These are phyloP conservation scores for Aphanocladium album DNA, from an alignment of 2,329 filamentous ascomycete genomes.

Conservation along the genomic window DNA sequence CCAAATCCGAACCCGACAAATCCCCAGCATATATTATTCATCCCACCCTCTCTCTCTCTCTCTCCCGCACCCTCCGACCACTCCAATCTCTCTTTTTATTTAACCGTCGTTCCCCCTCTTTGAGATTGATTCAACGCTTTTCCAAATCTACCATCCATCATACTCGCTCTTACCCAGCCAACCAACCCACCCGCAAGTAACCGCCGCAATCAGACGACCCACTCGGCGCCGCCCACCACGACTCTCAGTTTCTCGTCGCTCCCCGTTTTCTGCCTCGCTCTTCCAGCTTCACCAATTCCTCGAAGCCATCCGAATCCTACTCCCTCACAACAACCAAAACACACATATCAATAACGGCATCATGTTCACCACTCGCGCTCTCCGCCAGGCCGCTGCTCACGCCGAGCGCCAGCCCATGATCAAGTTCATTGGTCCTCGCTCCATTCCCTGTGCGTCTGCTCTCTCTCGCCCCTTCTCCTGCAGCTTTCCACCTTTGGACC, in stretches of 20 bases:
- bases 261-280: background rate
- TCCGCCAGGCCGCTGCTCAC: conserved; percentile 55
- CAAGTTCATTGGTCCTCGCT: conserved; percentile 56
- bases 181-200: conserved; percentile 4
- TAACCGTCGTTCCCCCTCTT: background rate
- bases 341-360: conserved; percentile 9
- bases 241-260: background rate
- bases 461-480: background rate
- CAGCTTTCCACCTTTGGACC: background rate
- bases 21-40: conserved; percentile 4
- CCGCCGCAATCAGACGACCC: conserved; percentile 6
- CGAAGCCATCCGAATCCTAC: background rate
- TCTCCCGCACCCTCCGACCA: background rate
- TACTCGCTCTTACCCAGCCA: too few relatives aligned
- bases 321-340: conserved; percentile 13
- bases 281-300: background rate
- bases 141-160: too few relatives aligned
- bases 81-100: background rate
- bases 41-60: background rate
- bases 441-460: conserved; percentile 48
- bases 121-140: background rate
- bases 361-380: conserved; percentile 53
- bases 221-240: background rate
- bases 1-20: background rate
- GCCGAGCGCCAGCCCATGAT: conserved; percentile 58